A percentile compares a stretch with the other conserved stretches of the same genome.
These are phyloP conservation scores for Tricladium varicosporioides DNA, from an alignment of 2,329 filamentous ascomycete species.

Conservation along the genomic window DNA sequence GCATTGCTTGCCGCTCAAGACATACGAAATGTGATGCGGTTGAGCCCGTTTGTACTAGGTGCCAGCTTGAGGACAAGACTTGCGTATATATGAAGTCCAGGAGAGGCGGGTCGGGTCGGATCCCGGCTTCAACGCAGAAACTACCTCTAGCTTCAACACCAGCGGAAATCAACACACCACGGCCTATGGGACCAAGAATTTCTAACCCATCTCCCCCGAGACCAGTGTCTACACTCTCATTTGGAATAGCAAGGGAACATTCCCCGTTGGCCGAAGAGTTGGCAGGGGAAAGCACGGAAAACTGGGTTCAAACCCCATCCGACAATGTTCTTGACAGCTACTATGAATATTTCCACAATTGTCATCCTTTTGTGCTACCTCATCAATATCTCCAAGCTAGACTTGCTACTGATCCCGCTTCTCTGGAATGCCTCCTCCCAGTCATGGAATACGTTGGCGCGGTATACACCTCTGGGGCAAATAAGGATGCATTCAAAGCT, in stretches of 20 bases:
- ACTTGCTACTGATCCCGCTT: constrained; percentile 29
- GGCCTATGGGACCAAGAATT: too few species aligned
- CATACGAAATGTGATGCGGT: constrained; percentile 54
- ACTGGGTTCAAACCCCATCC: background rate
- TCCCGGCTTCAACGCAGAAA: background rate
- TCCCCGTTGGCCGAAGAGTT: too few species aligned
- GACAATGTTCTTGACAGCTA: constrained; percentile 6
- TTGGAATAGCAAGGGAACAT: too few species aligned
- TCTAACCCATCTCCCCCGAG: too few species aligned
- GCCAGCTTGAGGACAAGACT: constrained; percentile 40
- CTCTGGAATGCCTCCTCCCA: constrained; percentile 26
- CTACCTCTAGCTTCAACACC: background rate
- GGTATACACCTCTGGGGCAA: constrained; percentile 1
- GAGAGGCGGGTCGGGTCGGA: constrained; percentile 38
- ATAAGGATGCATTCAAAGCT: background rate
- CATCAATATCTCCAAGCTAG: constrained; percentile 30
- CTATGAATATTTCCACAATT: constrained; percentile 29
- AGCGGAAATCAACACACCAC: too few species aligned
- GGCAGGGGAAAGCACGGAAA: too few species aligned
- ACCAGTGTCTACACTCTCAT: too few species aligned
- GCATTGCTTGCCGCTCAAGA: constrained; percentile 48
- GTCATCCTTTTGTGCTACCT: constrained; percentile 35
- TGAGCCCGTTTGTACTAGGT: constrained; percentile 46
- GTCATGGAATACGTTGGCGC: constrained; percentile 38
- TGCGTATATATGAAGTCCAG: constrained; percentile 52